Conservation (phyloP, 257 asterid species). For the Solanum corneliomulleri region DNA sequence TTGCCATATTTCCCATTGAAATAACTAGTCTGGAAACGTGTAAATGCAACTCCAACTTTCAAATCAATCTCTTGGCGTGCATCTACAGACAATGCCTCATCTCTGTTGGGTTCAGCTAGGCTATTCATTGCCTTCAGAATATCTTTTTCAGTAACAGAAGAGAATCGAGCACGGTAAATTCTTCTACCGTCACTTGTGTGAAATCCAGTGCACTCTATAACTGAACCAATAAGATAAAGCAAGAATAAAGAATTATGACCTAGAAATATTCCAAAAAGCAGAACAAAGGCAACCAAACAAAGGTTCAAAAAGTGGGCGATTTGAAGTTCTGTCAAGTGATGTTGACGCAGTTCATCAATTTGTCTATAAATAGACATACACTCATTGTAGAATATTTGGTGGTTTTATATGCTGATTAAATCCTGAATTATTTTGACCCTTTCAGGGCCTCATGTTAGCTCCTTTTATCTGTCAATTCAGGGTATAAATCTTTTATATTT, state of each 20-base stretch:
- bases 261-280: not conserved
- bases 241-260: not conserved
- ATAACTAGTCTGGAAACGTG: constrained; percentile 82
- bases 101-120: constrained; percentile 72
- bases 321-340: not conserved
- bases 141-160: constrained; percentile 87
- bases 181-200: constrained; percentile 45
- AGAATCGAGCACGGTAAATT: constrained; percentile 78
- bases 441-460: not conserved
- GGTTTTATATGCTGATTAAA: not conserved
- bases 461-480: not conserved
- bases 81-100: constrained; percentile 89
- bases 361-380: not conserved
- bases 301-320: not conserved
- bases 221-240: constrained; percentile 29
- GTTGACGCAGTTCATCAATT: not conserved
- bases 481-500: not conserved
- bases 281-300: not conserved
- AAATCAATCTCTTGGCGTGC: constrained; percentile 95
- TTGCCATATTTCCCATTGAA: constrained; percentile 95
- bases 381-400: not conserved
- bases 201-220: constrained; percentile 72
- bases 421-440: not conserved
- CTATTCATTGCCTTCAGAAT: constrained; percentile 61
- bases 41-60: constrained; percentile 96